Conservation (phyloP, 1,139 yeast genomes). For the Sugiyamaella xylanicola region DNA sequence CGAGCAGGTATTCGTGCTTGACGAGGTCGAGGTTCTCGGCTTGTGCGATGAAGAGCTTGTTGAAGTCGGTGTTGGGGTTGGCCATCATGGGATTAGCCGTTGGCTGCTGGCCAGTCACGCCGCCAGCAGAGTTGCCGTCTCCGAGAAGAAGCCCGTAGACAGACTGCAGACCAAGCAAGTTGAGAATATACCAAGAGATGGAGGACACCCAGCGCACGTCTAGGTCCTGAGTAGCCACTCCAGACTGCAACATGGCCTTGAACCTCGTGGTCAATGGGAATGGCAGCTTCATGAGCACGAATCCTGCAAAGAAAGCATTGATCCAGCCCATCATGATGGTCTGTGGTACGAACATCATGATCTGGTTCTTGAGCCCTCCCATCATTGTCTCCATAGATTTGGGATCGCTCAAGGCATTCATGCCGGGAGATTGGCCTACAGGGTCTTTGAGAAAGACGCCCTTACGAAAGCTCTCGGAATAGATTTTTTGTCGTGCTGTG, state of each 20-base stretch:
- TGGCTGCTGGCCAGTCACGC: constrained; percentile 38
- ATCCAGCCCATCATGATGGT: constrained; percentile 97
- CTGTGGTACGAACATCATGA: constrained; percentile 86
- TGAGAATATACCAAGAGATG: constrained; percentile 96
- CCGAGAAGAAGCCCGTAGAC: constrained; percentile 74
- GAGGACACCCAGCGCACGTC: constrained; percentile 95
- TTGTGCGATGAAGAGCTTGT: constrained; percentile 63
- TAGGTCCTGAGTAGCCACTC: constrained; percentile 80
- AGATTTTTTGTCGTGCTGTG: constrained; percentile 49
- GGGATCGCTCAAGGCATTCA: constrained; percentile 73
- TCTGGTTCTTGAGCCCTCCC: constrained; percentile 77
- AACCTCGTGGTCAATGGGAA: constrained; percentile 86
- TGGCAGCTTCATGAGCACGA: constrained; percentile 77
- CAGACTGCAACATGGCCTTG: constrained; percentile 88
- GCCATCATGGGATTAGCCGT: constrained; percentile 43
- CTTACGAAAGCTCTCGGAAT: constrained; percentile 51
- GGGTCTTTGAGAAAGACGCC: constrained; percentile 56
- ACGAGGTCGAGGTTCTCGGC: constrained; percentile 77
- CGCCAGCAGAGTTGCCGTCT: constrained; percentile 50
- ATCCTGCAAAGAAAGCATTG: constrained; percentile 89
- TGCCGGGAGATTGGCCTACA: constrained; percentile 43
- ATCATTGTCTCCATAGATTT: constrained; percentile 72
- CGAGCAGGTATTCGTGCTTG: constrained; percentile 59
- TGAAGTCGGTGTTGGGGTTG: constrained; percentile 52
- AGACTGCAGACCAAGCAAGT: constrained; percentile 80